Conservation (phyloP, 306 rosid genomes). For the Quercus wislizeni region DNA sequence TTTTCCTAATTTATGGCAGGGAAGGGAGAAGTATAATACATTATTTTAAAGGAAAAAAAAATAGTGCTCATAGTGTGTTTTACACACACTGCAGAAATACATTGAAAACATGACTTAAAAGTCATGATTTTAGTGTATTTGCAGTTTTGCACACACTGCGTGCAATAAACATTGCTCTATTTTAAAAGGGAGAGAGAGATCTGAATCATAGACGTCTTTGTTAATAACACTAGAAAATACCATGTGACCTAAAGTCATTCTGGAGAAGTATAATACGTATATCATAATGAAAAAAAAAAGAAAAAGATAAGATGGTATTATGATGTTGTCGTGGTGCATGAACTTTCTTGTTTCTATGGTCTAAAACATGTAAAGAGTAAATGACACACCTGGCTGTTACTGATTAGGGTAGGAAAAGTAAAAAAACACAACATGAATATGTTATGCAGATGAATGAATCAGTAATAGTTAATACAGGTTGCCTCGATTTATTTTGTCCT, state of each 20-base stretch:
- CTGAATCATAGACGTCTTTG: too few relatives aligned
- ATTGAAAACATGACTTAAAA: too few relatives aligned
- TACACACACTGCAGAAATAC: too few relatives aligned
- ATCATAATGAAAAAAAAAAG: too few relatives aligned
- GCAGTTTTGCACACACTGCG: too few relatives aligned
- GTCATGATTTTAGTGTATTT: too few relatives aligned
- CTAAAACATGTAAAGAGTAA: background rate
- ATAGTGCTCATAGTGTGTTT: too few relatives aligned
- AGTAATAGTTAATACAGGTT: background rate
- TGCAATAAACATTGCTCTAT: too few relatives aligned
- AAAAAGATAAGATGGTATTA: slow-evolving; percentile 11
- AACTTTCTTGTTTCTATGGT: background rate
- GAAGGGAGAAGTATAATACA: background rate
- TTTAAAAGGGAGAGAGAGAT: too few relatives aligned
- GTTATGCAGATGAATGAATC: background rate
- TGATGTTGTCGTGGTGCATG: slow-evolving; percentile 23
- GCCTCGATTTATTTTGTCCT: background rate
- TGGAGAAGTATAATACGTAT: background rate
- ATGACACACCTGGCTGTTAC: background rate
- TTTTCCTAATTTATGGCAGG: slow-evolving; percentile 24
- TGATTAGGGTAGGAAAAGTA: background rate
- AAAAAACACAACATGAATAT: background rate
- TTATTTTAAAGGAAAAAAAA: too few relatives aligned
- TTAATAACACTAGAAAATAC: too few relatives aligned
- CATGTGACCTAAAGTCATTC: too few relatives aligned